Percentiles rank a stretch among this genome's conserved stretches.
Conservation (phyloP, 2,329 filamentous ascomycete genomes). For the Huntiella savannae region DNA sequence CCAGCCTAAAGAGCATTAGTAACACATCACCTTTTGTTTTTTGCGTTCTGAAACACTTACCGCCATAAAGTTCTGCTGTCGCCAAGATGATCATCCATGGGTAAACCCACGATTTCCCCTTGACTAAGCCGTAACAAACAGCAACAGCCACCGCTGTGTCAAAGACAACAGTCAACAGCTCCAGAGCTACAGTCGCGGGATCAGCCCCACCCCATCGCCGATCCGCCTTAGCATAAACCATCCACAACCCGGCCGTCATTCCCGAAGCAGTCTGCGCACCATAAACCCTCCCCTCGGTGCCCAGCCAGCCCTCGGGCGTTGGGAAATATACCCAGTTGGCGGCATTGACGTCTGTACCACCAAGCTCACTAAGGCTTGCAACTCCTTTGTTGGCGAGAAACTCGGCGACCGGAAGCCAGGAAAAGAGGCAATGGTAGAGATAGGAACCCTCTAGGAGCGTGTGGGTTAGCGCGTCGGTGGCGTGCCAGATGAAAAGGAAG, state of each 20-base stretch:
- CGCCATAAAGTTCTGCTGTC: slow-evolving; percentile 47
- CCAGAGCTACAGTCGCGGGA: slow-evolving; percentile 42
- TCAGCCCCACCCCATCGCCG: slow-evolving; percentile 44
- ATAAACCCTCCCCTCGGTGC: slow-evolving; percentile 28
- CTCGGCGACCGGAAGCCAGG: slow-evolving; percentile 20
- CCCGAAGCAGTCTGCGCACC: slow-evolving; percentile 35
- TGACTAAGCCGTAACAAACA: slow-evolving; percentile 41
- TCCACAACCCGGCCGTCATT: slow-evolving; percentile 39
- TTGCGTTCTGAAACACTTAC: slow-evolving; percentile 18
- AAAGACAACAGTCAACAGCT: slow-evolving; percentile 45
- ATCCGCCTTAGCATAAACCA: slow-evolving; percentile 49
- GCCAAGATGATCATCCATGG: slow-evolving; percentile 47
- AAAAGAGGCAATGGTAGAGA: slow-evolving; percentile 86
- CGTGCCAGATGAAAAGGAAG: slow-evolving; percentile 82
- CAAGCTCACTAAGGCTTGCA: slow-evolving; percentile 2
- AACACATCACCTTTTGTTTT: background rate
- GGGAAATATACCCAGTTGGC: slow-evolving; percentile 20
- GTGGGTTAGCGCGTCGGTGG: slow-evolving; percentile 83
- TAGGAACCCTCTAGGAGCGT: slow-evolving; percentile 79
- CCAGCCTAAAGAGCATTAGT: slow-evolving; percentile 27
- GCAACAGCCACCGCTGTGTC: slow-evolving; percentile 40
- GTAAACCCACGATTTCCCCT: slow-evolving; percentile 32
- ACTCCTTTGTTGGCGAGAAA: slow-evolving; percentile 9
- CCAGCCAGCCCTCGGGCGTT: slow-evolving; percentile 33
- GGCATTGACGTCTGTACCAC: slow-evolving; percentile 10